Percentiles rank a stretch among this genome's conserved stretches.
Conservation (phyloP, 495 filamentous ascomycete genomes). For the Hypoxylon cercidicola region DNA sequence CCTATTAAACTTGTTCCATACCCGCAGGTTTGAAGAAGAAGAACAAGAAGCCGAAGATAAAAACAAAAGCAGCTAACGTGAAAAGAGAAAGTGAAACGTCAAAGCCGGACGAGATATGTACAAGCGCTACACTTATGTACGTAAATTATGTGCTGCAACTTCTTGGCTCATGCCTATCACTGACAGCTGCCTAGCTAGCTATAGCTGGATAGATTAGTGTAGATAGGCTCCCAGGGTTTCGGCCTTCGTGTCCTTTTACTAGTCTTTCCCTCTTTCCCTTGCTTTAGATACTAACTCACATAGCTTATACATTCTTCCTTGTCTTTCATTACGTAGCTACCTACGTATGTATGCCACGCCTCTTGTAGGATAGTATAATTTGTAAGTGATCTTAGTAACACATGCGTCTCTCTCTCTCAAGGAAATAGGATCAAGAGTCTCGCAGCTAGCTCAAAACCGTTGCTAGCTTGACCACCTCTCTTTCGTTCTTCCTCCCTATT, state of each 20-base stretch:
- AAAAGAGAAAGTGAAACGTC: slow-evolving; percentile 37
- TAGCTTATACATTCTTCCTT: too few relatives aligned
- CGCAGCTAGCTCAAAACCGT: neutral
- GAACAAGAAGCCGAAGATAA: too few relatives aligned
- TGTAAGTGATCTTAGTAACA: neutral
- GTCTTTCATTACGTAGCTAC: neutral
- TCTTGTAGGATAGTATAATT: neutral
- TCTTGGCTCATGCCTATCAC: slow-evolving; percentile 35
- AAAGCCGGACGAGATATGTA: slow-evolving; percentile 20
- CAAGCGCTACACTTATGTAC: slow-evolving; percentile 19
- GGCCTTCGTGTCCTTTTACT: slow-evolving; percentile 4
- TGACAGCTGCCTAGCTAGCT: slow-evolving; percentile 44
- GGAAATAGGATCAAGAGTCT: neutral
- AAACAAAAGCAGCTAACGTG: slow-evolving; percentile 25
- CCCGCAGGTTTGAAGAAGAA: slow-evolving; percentile 1
- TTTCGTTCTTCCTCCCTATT: slow-evolving; percentile 38
- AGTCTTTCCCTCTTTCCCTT: neutral
- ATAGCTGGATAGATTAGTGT: slow-evolving; percentile 42
- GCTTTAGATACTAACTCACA: too few relatives aligned
- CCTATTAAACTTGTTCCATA: slow-evolving; percentile 14
- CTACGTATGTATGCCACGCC: neutral
- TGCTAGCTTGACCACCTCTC: neutral
- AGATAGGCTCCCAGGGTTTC: slow-evolving; percentile 8
- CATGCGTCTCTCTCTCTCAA: neutral
- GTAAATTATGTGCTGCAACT: slow-evolving; percentile 37